Percentiles rank a stretch among this genome's conserved stretches.
Evolutionary conservation across 2,329 filamentous ascomycete species (phyloP).

Genomic region (Cercospora sojina): DNA sequence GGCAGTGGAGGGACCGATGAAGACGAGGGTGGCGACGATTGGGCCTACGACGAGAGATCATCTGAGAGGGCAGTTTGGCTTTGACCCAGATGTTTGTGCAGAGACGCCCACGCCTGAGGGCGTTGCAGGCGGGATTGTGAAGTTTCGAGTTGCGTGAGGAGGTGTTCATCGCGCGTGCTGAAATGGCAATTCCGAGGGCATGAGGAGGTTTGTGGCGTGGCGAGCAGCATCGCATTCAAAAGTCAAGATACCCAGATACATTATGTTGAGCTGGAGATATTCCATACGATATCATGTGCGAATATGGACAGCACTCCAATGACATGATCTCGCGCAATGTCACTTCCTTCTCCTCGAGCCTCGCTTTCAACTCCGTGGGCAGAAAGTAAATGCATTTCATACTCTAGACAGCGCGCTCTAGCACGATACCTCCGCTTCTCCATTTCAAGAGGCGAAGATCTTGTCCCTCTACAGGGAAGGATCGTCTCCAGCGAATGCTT

Average conservation of each 20-base stretch:
- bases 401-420: too few relatives aligned
- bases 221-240: background rate
- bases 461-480: too few relatives aligned
- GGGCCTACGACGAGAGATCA: conserved; percentile 86
- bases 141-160: background rate
- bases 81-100: conserved; percentile 76
- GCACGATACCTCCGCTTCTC: too few relatives aligned
- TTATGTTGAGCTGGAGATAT: background rate
- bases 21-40: conserved; percentile 79
- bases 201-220: background rate
- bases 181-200: background rate
- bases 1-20: conserved; percentile 80
- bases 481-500: too few relatives aligned
- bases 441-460: too few relatives aligned
- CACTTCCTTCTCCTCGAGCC: too few relatives aligned
- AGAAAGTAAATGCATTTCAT: too few relatives aligned
- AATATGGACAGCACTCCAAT: too few relatives aligned
- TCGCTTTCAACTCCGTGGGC: too few relatives aligned
- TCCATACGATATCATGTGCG: too few relatives aligned
- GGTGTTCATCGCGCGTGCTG: background rate
- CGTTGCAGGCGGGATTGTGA: conserved; percentile 64
- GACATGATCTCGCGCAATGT: too few relatives aligned
- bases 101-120: conserved; percentile 79
- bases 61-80: conserved; percentile 63
- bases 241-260: background rate